phyloP scores from a whole-genome alignment of 1,284 basidiomycete species.

The Cerioporus squamosus region DNA sequence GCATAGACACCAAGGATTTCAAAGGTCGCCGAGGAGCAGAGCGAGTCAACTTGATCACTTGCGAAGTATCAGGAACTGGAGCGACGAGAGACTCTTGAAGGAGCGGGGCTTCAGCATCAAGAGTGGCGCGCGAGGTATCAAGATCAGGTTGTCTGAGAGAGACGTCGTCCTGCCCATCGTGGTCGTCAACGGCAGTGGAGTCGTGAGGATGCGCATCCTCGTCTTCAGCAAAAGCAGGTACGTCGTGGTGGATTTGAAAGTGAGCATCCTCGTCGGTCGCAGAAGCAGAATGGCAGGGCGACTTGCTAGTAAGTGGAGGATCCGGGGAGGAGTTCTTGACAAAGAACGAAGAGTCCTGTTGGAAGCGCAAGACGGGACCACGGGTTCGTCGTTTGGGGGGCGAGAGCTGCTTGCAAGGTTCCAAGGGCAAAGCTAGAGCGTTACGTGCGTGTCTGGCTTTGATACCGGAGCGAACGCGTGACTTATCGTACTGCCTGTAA shows the following conservation, averaged over 20 bases:
- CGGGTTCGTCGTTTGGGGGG: not conserved
- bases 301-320: not conserved
- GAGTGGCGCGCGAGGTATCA: not conserved
- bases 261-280: not conserved
- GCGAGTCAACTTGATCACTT: not conserved
- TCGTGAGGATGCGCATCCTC: no score
- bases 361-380: not conserved
- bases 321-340: not conserved
- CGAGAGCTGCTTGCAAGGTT: not conserved
- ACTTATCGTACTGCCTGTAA: not conserved
- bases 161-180: no score
- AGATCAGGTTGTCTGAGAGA: not conserved
- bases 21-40: conserved; percentile 2
- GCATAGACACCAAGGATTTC: conserved; percentile 18
- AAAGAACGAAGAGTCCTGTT: not conserved
- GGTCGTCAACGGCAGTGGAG: no score
- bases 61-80: not conserved
- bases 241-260: no score
- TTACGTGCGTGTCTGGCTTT: no score
- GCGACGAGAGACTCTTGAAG: not conserved
- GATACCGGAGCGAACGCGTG: no score
- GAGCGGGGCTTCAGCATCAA: not conserved
- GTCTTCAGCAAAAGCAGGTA: no score
- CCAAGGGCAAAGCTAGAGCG: not conserved
- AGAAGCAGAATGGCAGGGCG: not conserved